Base-by-base conservation (phyloP, 371 early-diverging fungal species). In the Choanephora cucurbitarum region DNA sequence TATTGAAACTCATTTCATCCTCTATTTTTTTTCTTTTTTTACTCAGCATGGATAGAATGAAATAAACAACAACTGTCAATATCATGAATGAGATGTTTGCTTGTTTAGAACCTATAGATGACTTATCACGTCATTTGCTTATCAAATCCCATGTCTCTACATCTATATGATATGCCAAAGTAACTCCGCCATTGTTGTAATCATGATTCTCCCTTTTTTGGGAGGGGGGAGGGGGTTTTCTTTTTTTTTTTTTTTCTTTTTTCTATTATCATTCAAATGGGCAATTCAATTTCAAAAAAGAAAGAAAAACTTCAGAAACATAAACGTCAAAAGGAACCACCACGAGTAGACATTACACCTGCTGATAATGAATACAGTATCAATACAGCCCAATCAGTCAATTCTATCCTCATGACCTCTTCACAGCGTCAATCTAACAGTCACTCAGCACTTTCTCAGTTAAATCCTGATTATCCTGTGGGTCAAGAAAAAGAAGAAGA, bases 401-500 rank as follows among this genome's bases (percentile, higher is more conserved):
- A 58, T 49, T 79, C 79, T 1, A 79, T 79, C 18, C 45, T 77
- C 3, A 9, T 77, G 7, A 73, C 67, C 22, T 69, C 72, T 0
- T 70, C 67, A 50, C 66, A 66, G 44, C 64, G 62, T 28, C 62
- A 17, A 28, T 54, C 45, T 17, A 45, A 44, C 11, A 24, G 42
- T 9, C 50, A 49, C 31, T 57, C 62, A 15, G 50, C 77, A 7
- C 52, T 77, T 18, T 62, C 75, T n/a, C 75, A 72, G 44, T 33
- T 77, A 13, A 77, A 77, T 46, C 78, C 78, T n/a, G 73, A 77
- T 32, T 77, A 74, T 44, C 78, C 78, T 5, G 31, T 65, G n/a
- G 40, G 4, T 19, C 39, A 60, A 14, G 53, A 58, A 17, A 59
- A 59, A 21, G 28, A 23, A 19, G 13, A 45, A 51, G 23, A 54